Conservation (phyloP, 176 grass and related monocot genomes). For the Phyllostachys edulis region DNA sequence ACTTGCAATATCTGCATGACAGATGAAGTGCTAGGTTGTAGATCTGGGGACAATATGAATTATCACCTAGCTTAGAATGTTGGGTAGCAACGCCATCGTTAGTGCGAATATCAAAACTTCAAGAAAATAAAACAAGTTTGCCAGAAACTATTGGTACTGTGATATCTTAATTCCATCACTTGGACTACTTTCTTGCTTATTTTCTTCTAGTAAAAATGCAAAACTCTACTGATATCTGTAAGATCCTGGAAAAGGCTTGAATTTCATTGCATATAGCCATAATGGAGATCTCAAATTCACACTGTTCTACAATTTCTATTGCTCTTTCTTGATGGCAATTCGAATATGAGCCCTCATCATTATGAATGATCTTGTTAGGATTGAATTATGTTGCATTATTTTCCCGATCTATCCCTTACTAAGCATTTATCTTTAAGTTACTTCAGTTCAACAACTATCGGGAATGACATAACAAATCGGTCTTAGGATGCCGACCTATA, state of each 20-base stretch:
- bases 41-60: constrained; percentile 2
- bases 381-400: neutral
- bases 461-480: neutral
- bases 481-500: neutral
- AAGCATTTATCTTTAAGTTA: neutral
- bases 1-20: neutral
- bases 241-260: neutral
- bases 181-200: neutral
- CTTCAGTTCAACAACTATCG: neutral
- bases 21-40: neutral
- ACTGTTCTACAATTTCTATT: constrained; percentile 1
- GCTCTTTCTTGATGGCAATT: neutral
- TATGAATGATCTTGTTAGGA: neutral
- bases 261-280: constrained; percentile 30
- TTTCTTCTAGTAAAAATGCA: constrained; percentile 2
- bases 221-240: neutral
- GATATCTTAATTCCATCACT: neutral
- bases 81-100: constrained; percentile 75
- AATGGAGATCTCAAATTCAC: neutral
- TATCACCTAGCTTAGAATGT: constrained; percentile 73
- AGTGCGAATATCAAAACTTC: neutral
- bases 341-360: neutral
- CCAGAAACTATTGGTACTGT: neutral
- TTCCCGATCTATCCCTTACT: neutral
- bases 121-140: constrained; percentile 3